Conservation (phyloP, 805 yeast species). For the Starmerella stigmatis region DNA sequence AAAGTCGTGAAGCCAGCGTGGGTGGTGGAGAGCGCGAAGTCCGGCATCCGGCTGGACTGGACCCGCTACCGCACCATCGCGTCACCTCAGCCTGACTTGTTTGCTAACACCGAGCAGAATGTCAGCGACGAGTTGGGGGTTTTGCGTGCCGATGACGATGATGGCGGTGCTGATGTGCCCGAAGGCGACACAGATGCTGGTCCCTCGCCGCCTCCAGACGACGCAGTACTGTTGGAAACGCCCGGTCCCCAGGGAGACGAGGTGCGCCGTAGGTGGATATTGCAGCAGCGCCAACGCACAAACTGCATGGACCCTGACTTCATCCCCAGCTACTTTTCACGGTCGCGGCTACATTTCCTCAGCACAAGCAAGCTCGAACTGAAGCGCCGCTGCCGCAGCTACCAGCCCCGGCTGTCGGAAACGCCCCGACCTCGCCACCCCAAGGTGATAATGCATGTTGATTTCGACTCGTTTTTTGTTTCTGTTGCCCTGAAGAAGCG, state of each 20-base stretch:
- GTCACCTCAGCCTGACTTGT: background rate
- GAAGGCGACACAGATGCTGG: background rate
- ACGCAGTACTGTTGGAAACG: constrained; percentile 3
- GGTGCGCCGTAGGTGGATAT: constrained; percentile 18
- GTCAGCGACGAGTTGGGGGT: background rate
- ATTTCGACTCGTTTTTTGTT: constrained; percentile 91
- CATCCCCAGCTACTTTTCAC: constrained; percentile 56
- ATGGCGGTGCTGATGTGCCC: background rate
- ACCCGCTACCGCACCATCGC: constrained; percentile 36
- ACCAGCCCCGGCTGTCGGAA: background rate
- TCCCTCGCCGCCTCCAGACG: background rate
- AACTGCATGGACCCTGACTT: constrained; percentile 63
- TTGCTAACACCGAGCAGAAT: background rate
- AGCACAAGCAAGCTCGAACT: constrained; percentile 78
- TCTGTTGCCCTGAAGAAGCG: constrained; percentile 59
- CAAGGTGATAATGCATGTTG: constrained; percentile 58
- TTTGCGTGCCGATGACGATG: no score
- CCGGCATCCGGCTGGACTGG: constrained; percentile 53
- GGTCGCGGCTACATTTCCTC: constrained; percentile 79
- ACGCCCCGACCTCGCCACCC: background rate
- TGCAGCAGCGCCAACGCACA: constrained; percentile 15
- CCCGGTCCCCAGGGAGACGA: constrained; percentile 13
- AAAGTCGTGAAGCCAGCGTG: constrained; percentile 75
- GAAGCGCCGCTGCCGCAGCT: constrained; percentile 41
- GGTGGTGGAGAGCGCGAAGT: constrained; percentile 56